Evolutionary conservation across 768 basidiomycete species (phyloP), one percentile per base, ranked within the genome.

Genomic region (Rossbeevera mucosa): DNA sequence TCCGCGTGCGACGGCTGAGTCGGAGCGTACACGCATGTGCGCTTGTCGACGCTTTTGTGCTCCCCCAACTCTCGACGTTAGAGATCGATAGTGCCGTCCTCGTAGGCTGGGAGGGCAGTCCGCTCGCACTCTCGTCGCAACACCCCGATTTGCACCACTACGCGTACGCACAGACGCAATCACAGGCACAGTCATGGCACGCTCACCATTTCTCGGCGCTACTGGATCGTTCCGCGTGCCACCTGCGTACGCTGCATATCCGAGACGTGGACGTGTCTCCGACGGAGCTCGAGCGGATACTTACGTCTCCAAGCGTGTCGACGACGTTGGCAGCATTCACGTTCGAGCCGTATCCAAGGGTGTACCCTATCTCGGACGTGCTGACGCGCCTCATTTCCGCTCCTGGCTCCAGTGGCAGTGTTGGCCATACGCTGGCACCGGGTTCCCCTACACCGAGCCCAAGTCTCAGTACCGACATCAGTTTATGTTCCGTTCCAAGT

Each of bases 221-320:
- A 18, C 52, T 63, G 1, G 54, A 64, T 41, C 62, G 62, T 13
- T 63, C 62, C 3, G 54, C 25, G 11, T 63, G 62, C 12, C 62
- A 52, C 38, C 54, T 63, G 4, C 48, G 52, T 7, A 43, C 62
- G 12, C 53, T 63, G n/a, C 51, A 40, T 13, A 62, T 63, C 14
- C 56, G 44, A 12, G 54, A 62, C 22, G 57, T 62, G 11, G 63
- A 63, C n/a, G 56, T 63, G 38, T 63, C 63, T 25, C 63, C 59
- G 7, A 20, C 20, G 31, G 62, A 63, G 42, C 57, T 63, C 3
- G 21, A 11, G 0, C 63, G 56, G n/a, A 29, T 63, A 18, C 59
- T 63, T 25, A 53, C 38, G 14, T 63, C 63, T 7, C 56, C 56
- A 5, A 54, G 54, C 4, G 56, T 51, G 7, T 59, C 56, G 8